A percentile compares a stretch with the other conserved stretches of the same genome.
Evolutionary conservation across 345 rosid genomes (phyloP).

Genomic region (Lumnitzera littorea): DNA sequence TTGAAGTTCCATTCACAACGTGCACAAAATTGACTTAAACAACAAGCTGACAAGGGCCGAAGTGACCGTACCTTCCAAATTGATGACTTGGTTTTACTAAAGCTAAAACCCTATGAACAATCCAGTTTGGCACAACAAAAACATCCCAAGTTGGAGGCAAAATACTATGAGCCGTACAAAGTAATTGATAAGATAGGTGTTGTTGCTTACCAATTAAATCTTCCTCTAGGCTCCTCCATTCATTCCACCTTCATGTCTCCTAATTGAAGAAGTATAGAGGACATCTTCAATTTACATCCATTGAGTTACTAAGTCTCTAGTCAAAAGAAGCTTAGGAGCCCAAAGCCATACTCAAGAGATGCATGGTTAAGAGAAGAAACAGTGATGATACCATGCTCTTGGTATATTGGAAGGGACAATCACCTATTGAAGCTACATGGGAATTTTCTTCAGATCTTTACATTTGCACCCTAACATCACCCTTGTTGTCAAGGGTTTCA

Average conservation of each 20-base stretch:
- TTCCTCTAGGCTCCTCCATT: not conserved
- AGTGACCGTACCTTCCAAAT: not conserved
- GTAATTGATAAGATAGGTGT: not conserved
- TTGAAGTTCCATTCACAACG: not conserved
- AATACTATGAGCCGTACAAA: not conserved
- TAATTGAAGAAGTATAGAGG: too few species aligned
- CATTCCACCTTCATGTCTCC: constrained; percentile 1
- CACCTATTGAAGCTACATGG: too few species aligned
- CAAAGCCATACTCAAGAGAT: too few species aligned
- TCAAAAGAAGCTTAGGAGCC: too few species aligned
- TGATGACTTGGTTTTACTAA: not conserved
- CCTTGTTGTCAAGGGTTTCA: too few species aligned
- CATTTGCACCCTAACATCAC: too few species aligned
- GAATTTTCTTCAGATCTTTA: too few species aligned
- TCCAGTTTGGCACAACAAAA: not conserved
- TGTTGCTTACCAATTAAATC: not conserved
- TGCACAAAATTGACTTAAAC: constrained; percentile 1
- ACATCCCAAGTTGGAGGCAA: not conserved
- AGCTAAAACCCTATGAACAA: not conserved
- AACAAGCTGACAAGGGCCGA: not conserved
- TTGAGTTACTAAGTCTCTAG: too few species aligned
- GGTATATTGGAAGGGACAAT: too few species aligned
- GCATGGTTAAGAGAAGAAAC: too few species aligned
- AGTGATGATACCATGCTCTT: too few species aligned
- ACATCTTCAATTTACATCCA: too few species aligned